These are phyloP conservation scores for Vickermania spadyakhi DNA, from an alignment of 208 protist genomes.

Conservation along the genomic window DNA sequence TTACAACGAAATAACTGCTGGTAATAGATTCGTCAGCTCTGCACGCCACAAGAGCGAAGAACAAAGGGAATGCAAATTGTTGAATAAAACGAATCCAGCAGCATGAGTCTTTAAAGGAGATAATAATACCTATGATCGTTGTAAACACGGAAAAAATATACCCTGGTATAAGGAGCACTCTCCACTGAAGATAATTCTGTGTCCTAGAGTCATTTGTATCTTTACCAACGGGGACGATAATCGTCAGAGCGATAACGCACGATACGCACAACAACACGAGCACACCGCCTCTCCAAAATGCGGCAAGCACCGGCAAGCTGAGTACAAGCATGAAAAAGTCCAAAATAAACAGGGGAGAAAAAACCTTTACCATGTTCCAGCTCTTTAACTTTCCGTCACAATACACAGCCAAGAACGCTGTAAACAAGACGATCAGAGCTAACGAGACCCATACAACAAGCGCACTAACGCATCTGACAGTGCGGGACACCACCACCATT, in stretches of 20 bases:
- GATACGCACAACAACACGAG: neutral
- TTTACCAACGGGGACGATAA: constrained; percentile 58
- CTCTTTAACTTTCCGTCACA: neutral
- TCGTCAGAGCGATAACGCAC: constrained; percentile 30
- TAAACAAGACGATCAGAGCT: neutral
- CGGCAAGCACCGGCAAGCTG: neutral
- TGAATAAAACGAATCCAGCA: constrained; percentile 13
- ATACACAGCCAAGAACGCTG: neutral
- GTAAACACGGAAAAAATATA: constrained; percentile 40
- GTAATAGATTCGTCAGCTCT: constrained; percentile 56
- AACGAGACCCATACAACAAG: neutral
- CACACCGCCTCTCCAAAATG: constrained; percentile 9
- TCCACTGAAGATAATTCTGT: constrained; percentile 42
- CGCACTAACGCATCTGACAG: neutral
- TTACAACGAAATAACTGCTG: constrained; percentile 57
- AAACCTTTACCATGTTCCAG: constrained; percentile 3
- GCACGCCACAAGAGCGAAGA: constrained; percentile 53
- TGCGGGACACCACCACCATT: neutral
- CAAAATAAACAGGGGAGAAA: neutral
- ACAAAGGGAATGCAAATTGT: constrained; percentile 17
- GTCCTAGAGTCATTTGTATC: constrained; percentile 42
- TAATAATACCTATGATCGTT: constrained; percentile 2
- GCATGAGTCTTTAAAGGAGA: neutral
- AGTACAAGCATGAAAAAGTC: neutral
- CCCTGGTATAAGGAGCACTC: constrained; percentile 47